Evolutionary conservation across 2,329 filamentous ascomycete species (phyloP).

Genomic region (Nemania sp.): DNA sequence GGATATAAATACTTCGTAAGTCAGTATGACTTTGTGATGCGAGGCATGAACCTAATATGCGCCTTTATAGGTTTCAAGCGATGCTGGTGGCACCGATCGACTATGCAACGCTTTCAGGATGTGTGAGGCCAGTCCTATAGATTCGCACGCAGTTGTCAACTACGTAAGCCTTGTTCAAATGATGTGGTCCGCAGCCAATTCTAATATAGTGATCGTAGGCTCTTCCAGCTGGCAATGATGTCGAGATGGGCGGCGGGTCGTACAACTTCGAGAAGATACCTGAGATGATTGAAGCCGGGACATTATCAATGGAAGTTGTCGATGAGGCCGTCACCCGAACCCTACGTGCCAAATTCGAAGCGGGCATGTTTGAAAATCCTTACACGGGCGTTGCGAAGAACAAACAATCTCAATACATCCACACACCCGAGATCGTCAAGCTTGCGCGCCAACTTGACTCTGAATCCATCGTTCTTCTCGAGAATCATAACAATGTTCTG

Average conservation of each 20-base stretch:
- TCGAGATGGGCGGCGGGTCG: constrained; percentile 77
- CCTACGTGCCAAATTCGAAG: constrained; percentile 68
- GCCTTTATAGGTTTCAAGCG: constrained; percentile 52
- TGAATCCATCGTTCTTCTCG: constrained; percentile 64
- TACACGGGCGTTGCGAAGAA: constrained; percentile 61
- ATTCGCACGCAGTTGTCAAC: constrained; percentile 66
- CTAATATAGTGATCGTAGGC: constrained; percentile 42
- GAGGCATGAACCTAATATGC: constrained; percentile 24
- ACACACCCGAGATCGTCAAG: constrained; percentile 60
- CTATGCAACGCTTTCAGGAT: constrained; percentile 66
- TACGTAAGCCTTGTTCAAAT: constrained; percentile 43
- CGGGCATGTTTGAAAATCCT: constrained; percentile 73
- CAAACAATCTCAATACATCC: constrained; percentile 61
- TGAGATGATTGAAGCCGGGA: constrained; percentile 62
- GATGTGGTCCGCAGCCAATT: not conserved
- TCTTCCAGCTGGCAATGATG: constrained; percentile 70
- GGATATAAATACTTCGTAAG: constrained; percentile 70
- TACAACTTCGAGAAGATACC: constrained; percentile 72
- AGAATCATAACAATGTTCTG: constrained; percentile 58
- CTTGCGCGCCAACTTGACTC: constrained; percentile 65
- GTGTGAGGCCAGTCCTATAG: constrained; percentile 62
- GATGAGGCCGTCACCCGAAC: constrained; percentile 68
- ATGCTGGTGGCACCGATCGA: constrained; percentile 72
- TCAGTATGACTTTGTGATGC: not conserved
- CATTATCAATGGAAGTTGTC: constrained; percentile 61